Evolutionary conservation across 495 filamentous ascomycete genomes (phyloP).

Genomic region (Neurospora sp.): DNA sequence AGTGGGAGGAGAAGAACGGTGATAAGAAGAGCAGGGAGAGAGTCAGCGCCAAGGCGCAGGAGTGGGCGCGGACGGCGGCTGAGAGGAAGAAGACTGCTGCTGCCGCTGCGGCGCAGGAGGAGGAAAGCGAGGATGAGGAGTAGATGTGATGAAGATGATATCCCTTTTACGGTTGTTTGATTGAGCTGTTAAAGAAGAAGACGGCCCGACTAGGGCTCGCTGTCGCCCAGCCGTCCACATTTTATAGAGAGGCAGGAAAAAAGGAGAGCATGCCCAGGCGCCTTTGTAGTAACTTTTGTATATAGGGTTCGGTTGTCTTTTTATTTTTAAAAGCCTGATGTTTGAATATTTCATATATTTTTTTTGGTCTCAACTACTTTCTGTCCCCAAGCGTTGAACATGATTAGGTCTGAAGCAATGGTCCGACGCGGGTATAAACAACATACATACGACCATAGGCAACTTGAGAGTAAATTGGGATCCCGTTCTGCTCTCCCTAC

Average conservation of each 20-base stretch:
- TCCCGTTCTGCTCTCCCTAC: too few species aligned
- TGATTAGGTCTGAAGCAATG: background rate
- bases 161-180: background rate
- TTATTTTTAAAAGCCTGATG: background rate
- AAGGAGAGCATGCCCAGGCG: background rate
- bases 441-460: too few species aligned
- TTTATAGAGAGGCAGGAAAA: background rate
- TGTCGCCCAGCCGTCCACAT: background rate
- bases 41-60: constrained; percentile 63
- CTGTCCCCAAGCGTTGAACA: background rate
- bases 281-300: background rate
- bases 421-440: too few species aligned
- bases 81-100: constrained; percentile 17
- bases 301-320: background rate
- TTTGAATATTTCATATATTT: background rate
- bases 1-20: constrained; percentile 66
- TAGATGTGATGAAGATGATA: constrained; percentile 1
- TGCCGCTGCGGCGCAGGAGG: constrained; percentile 7
- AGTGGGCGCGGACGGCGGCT: constrained; percentile 40
- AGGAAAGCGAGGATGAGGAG: constrained; percentile 15
- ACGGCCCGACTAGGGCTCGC: background rate
- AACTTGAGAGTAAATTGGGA: too few species aligned
- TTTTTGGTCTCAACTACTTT: background rate
- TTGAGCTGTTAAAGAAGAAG: background rate
- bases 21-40: constrained; percentile 60